Conservation (phyloP, 179 eudicot species). For the Heliamphora pulchella region DNA sequence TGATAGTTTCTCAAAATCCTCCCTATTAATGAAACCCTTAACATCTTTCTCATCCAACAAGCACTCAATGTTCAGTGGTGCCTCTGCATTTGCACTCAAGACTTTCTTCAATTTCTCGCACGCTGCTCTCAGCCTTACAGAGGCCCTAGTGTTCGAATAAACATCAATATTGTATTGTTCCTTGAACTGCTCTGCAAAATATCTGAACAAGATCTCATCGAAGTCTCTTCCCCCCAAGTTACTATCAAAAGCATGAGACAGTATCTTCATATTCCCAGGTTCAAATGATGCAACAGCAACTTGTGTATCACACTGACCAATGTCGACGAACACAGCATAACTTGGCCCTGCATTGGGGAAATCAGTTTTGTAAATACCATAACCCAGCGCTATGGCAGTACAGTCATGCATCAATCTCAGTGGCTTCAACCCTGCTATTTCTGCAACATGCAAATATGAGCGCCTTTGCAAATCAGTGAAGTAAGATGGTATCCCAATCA, state of each 20-base stretch:
- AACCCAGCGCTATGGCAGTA: slow-evolving; percentile 88
- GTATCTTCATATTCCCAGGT: slow-evolving; percentile 58
- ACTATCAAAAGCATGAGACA: slow-evolving; percentile 76
- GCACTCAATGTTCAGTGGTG: slow-evolving; percentile 89
- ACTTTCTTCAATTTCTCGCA: slow-evolving; percentile 94
- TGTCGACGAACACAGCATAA: slow-evolving; percentile 74
- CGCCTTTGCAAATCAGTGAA: slow-evolving; percentile 71
- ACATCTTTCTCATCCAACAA: slow-evolving; percentile 99
- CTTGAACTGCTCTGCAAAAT: slow-evolving; percentile 71
- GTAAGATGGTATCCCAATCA: slow-evolving; percentile 81
- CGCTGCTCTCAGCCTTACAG: slow-evolving; percentile 70
- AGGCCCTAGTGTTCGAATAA: slow-evolving; percentile 60
- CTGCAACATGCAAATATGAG: slow-evolving; percentile 67
- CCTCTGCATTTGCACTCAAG: slow-evolving; percentile 92
- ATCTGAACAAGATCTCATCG: slow-evolving; percentile 74
- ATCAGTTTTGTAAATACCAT: slow-evolving; percentile 86
- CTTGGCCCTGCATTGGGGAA: slow-evolving; percentile 34
- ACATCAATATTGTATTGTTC: slow-evolving; percentile 71
- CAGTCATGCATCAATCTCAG: slow-evolving; percentile 84
- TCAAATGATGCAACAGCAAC: slow-evolving; percentile 63
- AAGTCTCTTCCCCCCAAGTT: slow-evolving; percentile 92
- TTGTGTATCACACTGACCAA: slow-evolving; percentile 93
- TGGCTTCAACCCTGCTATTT: slow-evolving; percentile 67
- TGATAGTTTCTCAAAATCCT: slow-evolving; percentile 78
- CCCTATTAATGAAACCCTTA: slow-evolving; percentile 71